Evolutionary conservation across 2,329 filamentous ascomycete species (phyloP), one percentile per base, ranked within the genome.

Genomic region (Lithohypha guttulata): DNA sequence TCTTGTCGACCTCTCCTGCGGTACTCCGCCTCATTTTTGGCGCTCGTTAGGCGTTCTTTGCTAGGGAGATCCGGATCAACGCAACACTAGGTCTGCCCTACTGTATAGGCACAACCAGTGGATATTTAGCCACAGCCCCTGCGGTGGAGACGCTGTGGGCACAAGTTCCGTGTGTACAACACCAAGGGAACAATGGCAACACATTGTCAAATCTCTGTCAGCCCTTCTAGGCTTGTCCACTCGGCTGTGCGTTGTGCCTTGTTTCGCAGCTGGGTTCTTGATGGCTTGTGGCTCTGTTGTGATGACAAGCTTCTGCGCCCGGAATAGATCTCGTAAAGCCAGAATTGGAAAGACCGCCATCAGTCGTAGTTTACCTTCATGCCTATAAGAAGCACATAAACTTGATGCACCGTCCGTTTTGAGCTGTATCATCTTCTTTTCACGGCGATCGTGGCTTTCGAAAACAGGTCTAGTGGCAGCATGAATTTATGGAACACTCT

Each of bases 391-490:
- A 29, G 27, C 27, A 29, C 27, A 14, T 29, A 29, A 29, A 29
- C n/a, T 29, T 14, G 27, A 14, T 14, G n/a, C 17, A 14, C 27
- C 27, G 11, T 14, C 27, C n/a, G 27, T 29, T 13, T 29, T 29
- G n/a, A n/a, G 27, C 27, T 14, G n/a, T 11, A 13, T 29, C 27
- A 29, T 13, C 27, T 14, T 29, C 27, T 29, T 11, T 29, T 29
- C 11, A 13, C n/a, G n/a, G 11, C 11, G 11, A 29, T 29, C 27
- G 27, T 29, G 27, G 17, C 27, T 29, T 13, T 14, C n/a, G 27
- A 29, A 29, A 29, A 29, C 17, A 29, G 27, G 27, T 29, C 27
- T 29, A 29, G 27, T 29, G 27, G 17, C 27, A 14, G 27, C 27
- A 14, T 11, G 11, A 29, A 13, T 11, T 29, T 14, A 14, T 6